Evolutionary conservation across 805 yeast species (phyloP), one percentile per base, ranked within the genome.

Genomic region (Saccharomycopsis oosterbeekiorum): DNA sequence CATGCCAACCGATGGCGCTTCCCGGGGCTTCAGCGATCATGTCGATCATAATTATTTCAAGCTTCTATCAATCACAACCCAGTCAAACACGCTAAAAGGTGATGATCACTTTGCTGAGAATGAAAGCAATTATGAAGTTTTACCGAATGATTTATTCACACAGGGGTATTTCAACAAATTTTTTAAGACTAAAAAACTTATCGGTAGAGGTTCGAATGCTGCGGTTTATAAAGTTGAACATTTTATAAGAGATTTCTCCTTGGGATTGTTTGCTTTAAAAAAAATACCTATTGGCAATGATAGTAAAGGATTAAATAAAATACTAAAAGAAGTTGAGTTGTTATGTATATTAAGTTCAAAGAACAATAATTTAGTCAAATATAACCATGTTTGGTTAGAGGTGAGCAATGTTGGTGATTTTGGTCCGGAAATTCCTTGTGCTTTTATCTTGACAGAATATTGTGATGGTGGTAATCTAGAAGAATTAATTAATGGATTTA

Each of bases 321-420:
- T 88, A 4, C 74, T 91, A 57, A 80, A 83, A 62, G 97, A 91
- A 69, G 97, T 91, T 2, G 80, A 86, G 65, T 80, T 92, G 58
- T 72, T 91, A 42, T 86, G 73, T 57, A 78, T 71, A 39, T 65
- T 74, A 60, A 82, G 74, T 58, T 80, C 70, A 79, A 78, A 72
- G 43, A 75, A 76, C 65, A 75, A 80, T 55, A 87, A 90, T 70
- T 77, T 91, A 66, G 89, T 91, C 34, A 81, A 87, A 21, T 91
- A 91, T 69, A 90, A 91, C 68, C 97, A 91, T 72, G 97, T 90
- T 29, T 91, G 97, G 97, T 71, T 91, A 39, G 97, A 91, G 68
- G 76, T 85, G 68, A 87, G 80, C 50, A 71, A 75, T 19, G 69
- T 80, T 36, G 75, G 80, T 55, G 75, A 73, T 10, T 83, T 83